These are phyloP conservation scores for Saccharum hybrid DNA, from an alignment of 202 grass and related monocot species.

Conservation along the genomic window DNA sequence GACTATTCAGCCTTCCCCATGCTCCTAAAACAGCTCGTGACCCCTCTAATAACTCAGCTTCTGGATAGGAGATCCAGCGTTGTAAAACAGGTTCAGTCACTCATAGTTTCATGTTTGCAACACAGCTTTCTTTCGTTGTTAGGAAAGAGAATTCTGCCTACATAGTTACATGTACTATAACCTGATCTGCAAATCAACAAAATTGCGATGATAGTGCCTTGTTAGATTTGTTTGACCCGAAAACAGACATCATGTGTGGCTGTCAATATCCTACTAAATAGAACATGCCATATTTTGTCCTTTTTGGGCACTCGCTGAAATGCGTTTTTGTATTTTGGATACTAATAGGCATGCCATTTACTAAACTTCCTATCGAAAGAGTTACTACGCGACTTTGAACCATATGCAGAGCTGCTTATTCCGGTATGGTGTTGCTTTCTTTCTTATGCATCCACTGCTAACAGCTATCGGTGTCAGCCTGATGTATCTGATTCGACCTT, in stretches of 20 bases:
- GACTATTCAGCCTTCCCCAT: slow-evolving; percentile 74
- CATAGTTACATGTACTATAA: slow-evolving; percentile 1
- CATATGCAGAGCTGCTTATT: slow-evolving; percentile 83
- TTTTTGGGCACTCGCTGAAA: slow-evolving; percentile 27
- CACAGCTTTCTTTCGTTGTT: neutral
- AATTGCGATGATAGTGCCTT: neutral
- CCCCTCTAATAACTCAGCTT: slow-evolving; percentile 74
- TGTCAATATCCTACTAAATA: slow-evolving; percentile 5
- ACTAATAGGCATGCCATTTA: slow-evolving; percentile 78
- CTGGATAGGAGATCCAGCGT: slow-evolving; percentile 83
- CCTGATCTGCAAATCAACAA: neutral
- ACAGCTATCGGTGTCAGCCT: slow-evolving; percentile 17
- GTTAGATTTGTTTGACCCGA: neutral
- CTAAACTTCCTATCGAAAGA: slow-evolving; percentile 82
- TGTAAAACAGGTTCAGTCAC: slow-evolving; percentile 77
- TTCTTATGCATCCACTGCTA: slow-evolving; percentile 17
- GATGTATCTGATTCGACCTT: slow-evolving; percentile 24
- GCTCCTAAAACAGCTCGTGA: slow-evolving; percentile 84
- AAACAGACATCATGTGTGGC: neutral
- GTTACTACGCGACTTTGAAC: slow-evolving; percentile 72
- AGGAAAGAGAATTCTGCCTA: slow-evolving; percentile 5
- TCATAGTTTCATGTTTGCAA: neutral
- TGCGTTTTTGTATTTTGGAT: neutral
- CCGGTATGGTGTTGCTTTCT: slow-evolving; percentile 55
- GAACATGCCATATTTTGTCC: neutral